phyloP scores from a whole-genome alignment of 192 early-diverging fungal genomes.

The Gorgonomyces haynaldii region DNA sequence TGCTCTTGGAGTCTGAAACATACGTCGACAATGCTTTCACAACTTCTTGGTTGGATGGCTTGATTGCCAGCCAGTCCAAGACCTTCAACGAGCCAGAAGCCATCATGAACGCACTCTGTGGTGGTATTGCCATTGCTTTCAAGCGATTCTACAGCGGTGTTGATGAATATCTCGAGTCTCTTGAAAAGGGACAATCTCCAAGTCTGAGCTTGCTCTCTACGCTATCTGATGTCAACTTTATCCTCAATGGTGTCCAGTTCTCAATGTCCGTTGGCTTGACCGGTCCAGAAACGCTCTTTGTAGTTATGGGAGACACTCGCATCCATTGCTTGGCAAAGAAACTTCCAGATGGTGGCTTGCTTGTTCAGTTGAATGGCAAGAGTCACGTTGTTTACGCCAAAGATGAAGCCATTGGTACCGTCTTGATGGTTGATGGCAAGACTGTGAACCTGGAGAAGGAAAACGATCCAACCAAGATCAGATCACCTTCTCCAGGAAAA shows the following conservation, averaged over 20 bases:
- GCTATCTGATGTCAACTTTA: slow-evolving; percentile 75
- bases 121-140: slow-evolving; percentile 81
- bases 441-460: slow-evolving; percentile 91
- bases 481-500: slow-evolving; percentile 93
- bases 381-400: slow-evolving; percentile 85
- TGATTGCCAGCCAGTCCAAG: slow-evolving; percentile 80
- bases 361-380: slow-evolving; percentile 82
- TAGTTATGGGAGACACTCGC: slow-evolving; percentile 72
- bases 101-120: slow-evolving; percentile 83
- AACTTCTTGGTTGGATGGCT: slow-evolving; percentile 89
- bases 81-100: slow-evolving; percentile 75
- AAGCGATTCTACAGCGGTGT: slow-evolving; percentile 46
- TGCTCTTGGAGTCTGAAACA: slow-evolving; percentile 79
- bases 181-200: slow-evolving; percentile 84
- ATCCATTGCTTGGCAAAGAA: slow-evolving; percentile 73
- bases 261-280: slow-evolving; percentile 71
- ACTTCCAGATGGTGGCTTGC: slow-evolving; percentile 82
- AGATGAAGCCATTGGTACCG: slow-evolving; percentile 79
- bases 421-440: slow-evolving; percentile 81
- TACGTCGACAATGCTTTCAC: slow-evolving; percentile 84
- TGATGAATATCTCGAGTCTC: slow-evolving; percentile 62
- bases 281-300: slow-evolving; percentile 65
- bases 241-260: slow-evolving; percentile 85
- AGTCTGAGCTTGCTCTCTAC: slow-evolving; percentile 46
- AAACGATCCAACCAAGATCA: slow-evolving; percentile 90